Conservation (phyloP, 768 basidiomycete genomes). For the Collybia mongolica region DNA sequence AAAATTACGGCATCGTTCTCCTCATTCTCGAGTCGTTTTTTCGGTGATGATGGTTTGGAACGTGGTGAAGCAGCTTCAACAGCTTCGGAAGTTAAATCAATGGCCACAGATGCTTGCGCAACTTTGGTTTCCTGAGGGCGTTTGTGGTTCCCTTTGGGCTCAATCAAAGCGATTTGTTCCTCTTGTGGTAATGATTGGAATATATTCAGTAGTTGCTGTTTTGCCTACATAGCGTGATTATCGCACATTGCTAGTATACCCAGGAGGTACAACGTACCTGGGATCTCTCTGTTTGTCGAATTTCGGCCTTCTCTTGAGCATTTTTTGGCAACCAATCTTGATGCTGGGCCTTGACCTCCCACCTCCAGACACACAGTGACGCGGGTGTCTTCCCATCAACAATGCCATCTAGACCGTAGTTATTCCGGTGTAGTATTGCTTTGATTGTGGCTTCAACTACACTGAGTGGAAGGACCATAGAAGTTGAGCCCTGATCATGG, state of each 20-base stretch:
- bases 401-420: constrained; percentile 73
- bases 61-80: constrained; percentile 21
- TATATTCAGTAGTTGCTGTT: constrained; percentile 47
- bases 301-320: constrained; percentile 58
- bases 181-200: constrained; percentile 59
- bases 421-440: constrained; percentile 60
- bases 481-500: constrained; percentile 32
- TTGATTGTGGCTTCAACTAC: constrained; percentile 67
- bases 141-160: constrained; percentile 41
- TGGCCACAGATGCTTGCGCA: constrained; percentile 9
- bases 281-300: constrained; percentile 59
- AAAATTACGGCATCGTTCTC: constrained; percentile 40
- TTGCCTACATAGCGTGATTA: constrained; percentile 46
- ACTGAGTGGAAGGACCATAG: constrained; percentile 44
- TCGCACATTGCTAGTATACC: not conserved
- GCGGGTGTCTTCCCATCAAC: constrained; percentile 55
- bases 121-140: constrained; percentile 32
- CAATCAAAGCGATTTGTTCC: constrained; percentile 56
- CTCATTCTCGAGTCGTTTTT: constrained; percentile 34
- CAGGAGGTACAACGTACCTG: constrained; percentile 43
- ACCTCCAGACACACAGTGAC: constrained; percentile 76
- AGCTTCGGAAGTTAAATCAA: constrained; percentile 21
- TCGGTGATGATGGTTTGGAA: constrained; percentile 30
- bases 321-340: constrained; percentile 68
- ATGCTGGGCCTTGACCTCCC: constrained; percentile 72